Base-by-base conservation (phyloP, 805 yeast species). In the Saturnispora silvae region DNA sequence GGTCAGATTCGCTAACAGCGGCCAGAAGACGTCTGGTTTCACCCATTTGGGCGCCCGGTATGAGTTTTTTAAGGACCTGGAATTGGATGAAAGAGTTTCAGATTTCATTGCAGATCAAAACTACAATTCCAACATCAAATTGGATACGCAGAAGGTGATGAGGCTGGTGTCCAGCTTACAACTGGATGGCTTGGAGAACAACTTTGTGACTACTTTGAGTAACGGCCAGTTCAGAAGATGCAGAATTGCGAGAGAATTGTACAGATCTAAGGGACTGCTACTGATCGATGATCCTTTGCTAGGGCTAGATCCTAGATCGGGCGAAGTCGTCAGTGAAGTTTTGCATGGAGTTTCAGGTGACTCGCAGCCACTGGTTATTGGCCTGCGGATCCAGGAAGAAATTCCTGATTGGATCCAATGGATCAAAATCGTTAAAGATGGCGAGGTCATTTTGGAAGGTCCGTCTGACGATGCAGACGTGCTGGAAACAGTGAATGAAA, bases 161-260 rank as follows among this genome's bases (percentile, higher is more conserved):
- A 45, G 52, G 1, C 59, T 81, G 16, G 49, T 81, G 8, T 54
- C 61, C 4, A 57, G 60, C 20, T 67, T 92, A 39, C 64, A 71
- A 34, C 61, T 89, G 41, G 57, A 54, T 5, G 76, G 71, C 0
- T 56, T 86, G 33, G 64, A 72, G 37, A 67, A 74, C 38, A 71
- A 84, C 41, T 89, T 94, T 85, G 73, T 82, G 24, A 83, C 84
- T 54, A 82, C 89, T 0, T 62, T 92, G 31, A 82, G 95, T 55
- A 92, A 92, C 56, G 98, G 98, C 0, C 98, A 92, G 57, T 76
- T 82, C 54, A 68, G 98, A 48, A 65, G 98, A 35, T 95, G 96
- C 0, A 67, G 96, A 43, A 60, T 92, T 20, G 97, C 96, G 0
- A 69, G 72, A 42, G 75, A 86, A 0, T 49, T 92, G 30, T 66